Evolutionary conservation across 2,329 filamentous ascomycete genomes (phyloP), one percentile per base, ranked within the genome.

Genomic region (Neocucurbitaria cava): DNA sequence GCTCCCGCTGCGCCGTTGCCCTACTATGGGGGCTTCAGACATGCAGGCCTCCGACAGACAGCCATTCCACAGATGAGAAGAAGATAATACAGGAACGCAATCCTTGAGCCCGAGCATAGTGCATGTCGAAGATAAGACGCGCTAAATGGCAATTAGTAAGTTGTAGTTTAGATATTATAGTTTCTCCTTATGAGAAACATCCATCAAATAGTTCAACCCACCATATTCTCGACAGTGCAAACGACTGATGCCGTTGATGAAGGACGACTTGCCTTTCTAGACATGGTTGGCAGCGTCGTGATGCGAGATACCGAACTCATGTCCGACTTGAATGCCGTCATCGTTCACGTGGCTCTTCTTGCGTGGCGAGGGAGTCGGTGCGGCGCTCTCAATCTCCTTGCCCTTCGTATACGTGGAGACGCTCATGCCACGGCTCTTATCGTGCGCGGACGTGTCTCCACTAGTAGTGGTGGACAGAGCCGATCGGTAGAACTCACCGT

Each of bases 231-330:
- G n/a, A n/a, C 15, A n/a, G 3, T n/a, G 18, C 11, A 17, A n/a
- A 11, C 4, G n/a, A 40, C 21, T 11, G 38, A 13, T 15, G 13
- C 7, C 3, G 11, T 15, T 3, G 8, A 6, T 11, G 20, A 40
- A 40, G 6, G 21, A 3, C 21, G 10, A 21, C 20, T 2, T 24
- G 10, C 5, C 23, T 15, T 13, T n/a, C 35, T 23, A 61, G 24
- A 59, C 58, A 10, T 8, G 52, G 17, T 57, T 42, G 10, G 53
- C 26, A 51, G 58, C 50, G 30, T 64, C 51, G 4, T 48, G 51
- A 13, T 49, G 53, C 28, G 63, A 57, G 35, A 71, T 54, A 6
- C 56, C 54, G 52, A 69, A 72, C 47, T 69, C 65, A 24, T 52
- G 56, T 30, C 62, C 61, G 10, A 70, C 54, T 6, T 62, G 56